phyloP scores from a whole-genome alignment of 306 rosid genomes.

The Echinosophora koreensis region DNA sequence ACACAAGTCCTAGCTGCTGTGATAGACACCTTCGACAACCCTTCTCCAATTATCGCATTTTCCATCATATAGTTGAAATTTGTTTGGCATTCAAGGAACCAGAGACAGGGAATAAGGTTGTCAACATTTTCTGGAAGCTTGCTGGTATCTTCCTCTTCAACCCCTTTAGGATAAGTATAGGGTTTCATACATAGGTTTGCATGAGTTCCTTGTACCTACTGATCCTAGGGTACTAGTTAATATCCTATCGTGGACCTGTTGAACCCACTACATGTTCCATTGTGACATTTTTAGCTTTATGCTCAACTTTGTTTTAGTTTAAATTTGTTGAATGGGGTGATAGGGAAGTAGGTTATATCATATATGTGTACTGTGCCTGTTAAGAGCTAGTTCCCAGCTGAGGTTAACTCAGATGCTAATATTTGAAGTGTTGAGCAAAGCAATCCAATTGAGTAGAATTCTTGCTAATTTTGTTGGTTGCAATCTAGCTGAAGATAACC shows the following conservation, averaged over 20 bases:
- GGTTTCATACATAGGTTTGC: neutral
- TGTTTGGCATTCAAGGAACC: too few relatives aligned
- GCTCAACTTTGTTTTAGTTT: neutral
- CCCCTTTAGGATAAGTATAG: neutral
- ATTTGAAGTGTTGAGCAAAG: neutral
- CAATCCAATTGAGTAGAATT: slow-evolving; percentile 23
- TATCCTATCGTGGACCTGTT: neutral
- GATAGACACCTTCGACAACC: too few relatives aligned
- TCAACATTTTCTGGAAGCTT: too few relatives aligned
- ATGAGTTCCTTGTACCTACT: neutral
- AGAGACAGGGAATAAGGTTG: neutral
- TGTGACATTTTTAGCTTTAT: neutral
- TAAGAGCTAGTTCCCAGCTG: neutral
- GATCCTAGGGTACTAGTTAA: neutral
- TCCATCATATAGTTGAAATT: too few relatives aligned
- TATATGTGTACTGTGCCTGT: neutral
- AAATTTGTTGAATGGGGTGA: neutral
- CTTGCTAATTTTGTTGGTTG: slow-evolving; percentile 20
- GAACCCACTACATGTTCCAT: neutral
- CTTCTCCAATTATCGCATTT: too few relatives aligned
- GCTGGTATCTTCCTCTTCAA: too few relatives aligned
- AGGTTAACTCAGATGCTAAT: neutral
- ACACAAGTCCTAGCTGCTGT: too few relatives aligned
- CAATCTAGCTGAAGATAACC: neutral
- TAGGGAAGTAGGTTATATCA: neutral